phyloP scores from a whole-genome alignment of 164 flowering plant species.

The Vitis cinerea region DNA sequence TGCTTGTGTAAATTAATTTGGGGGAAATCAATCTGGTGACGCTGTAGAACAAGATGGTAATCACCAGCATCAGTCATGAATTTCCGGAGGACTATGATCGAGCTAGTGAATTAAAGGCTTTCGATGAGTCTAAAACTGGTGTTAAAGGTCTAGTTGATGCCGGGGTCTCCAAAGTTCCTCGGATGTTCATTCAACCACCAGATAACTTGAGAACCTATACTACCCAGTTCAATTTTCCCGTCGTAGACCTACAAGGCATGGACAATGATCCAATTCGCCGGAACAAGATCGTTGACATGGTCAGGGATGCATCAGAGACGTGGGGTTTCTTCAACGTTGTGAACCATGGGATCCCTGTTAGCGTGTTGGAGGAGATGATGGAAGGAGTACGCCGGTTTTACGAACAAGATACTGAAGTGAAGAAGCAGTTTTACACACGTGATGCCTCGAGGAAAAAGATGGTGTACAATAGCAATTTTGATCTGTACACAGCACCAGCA shows the following conservation, averaged over 20 bases:
- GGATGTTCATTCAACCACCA: slow-evolving; percentile 9
- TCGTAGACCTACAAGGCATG: slow-evolving; percentile 19
- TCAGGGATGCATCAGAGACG: slow-evolving; percentile 22
- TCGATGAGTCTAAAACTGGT: slow-evolving; percentile 7
- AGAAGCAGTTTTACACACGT: too few species aligned
- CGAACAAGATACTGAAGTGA: slow-evolving; percentile 25
- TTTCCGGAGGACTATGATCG: slow-evolving; percentile 9
- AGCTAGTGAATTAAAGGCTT: slow-evolving; percentile 10
- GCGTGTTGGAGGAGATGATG: slow-evolving; percentile 24
- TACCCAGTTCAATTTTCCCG: slow-evolving; percentile 7
- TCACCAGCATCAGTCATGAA: not conserved
- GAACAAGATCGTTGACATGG: slow-evolving; percentile 5
- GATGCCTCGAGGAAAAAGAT: too few species aligned
- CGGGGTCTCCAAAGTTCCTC: slow-evolving; percentile 15
- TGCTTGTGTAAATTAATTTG: too few species aligned
- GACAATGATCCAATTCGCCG: not conserved
- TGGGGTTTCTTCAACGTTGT: slow-evolving; percentile 49
- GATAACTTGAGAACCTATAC: not conserved
- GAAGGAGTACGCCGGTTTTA: slow-evolving; percentile 25
- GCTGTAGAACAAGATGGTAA: too few species aligned
- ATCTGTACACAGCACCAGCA: too few species aligned
- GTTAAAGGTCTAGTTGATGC: slow-evolving; percentile 24
- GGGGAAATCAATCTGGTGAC: too few species aligned
- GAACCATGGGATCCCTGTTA: slow-evolving; percentile 35
- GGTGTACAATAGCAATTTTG: too few species aligned